Conservation (phyloP, 768 basidiomycete species). For the Termitomyces sp. region DNA sequence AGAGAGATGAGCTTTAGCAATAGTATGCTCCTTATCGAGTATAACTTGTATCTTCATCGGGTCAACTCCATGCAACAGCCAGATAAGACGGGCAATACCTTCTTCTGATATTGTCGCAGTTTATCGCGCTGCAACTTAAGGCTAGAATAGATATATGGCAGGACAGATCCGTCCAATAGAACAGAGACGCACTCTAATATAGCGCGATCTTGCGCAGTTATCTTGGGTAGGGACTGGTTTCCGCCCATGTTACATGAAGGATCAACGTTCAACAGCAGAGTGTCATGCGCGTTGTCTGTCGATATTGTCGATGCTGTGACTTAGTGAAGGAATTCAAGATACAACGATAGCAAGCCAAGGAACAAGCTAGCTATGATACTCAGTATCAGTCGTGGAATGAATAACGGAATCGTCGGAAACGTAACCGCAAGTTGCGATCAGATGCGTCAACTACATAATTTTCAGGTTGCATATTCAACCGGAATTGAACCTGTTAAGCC, state of each 20-base stretch:
- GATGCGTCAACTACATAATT: neutral
- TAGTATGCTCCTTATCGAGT: slow-evolving; percentile 83
- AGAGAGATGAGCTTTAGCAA: slow-evolving; percentile 80
- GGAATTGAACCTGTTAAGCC: neutral
- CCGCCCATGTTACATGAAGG: slow-evolving; percentile 49
- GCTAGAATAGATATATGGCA: slow-evolving; percentile 38
- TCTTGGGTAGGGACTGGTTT: slow-evolving; percentile 76
- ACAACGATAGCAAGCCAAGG: neutral
- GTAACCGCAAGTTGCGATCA: slow-evolving; percentile 1
- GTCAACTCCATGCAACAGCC: neutral
- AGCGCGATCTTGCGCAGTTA: slow-evolving; percentile 91
- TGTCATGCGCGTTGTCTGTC: slow-evolving; percentile 2
- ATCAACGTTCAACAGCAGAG: neutral
- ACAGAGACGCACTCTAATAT: slow-evolving; percentile 80
- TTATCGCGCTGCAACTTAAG: slow-evolving; percentile 97
- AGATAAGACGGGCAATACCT: slow-evolving; percentile 41
- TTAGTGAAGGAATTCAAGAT: neutral
- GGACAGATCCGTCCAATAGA: slow-evolving; percentile 12
- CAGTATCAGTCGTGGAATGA: neutral
- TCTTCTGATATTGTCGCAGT: slow-evolving; percentile 92
- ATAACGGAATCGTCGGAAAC: neutral
- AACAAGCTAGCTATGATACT: neutral
- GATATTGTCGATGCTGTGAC: neutral
- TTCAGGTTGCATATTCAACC: neutral
- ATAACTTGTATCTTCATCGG: slow-evolving; percentile 75